Percentiles rank a stretch among this genome's conserved stretches.
Conservation (phyloP, 345 rosid species). For the Excoecaria agallocha region DNA sequence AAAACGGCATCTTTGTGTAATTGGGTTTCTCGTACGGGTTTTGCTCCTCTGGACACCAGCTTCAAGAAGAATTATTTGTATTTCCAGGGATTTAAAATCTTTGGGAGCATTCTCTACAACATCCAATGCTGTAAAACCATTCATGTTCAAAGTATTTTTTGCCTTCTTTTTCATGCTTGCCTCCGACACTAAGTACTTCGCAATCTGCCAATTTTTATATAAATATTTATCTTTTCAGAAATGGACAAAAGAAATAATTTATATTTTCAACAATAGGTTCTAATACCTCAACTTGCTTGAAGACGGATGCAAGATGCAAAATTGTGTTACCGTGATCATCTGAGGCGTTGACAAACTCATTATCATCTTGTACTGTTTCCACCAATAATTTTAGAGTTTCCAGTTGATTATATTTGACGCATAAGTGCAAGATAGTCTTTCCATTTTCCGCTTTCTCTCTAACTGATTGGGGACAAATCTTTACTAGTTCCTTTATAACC, state of each 20-base stretch:
- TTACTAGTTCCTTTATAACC: not conserved
- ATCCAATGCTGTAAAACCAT: constrained; percentile 1
- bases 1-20: not conserved
- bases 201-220: not conserved
- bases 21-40: no score
- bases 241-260: no score
- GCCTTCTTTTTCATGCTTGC: not conserved
- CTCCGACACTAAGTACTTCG: not conserved
- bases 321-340: not conserved
- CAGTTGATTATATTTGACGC: not conserved
- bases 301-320: not conserved
- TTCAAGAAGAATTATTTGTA: not conserved
- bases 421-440: constrained; percentile 1
- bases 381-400: not conserved
- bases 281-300: not conserved
- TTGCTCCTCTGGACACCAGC: not conserved
- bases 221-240: no score
- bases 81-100: not conserved
- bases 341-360: not conserved
- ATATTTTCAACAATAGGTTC: not conserved
- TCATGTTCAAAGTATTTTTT: not conserved
- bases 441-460: not conserved
- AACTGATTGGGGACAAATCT: not conserved
- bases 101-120: not conserved
- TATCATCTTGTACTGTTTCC: not conserved